Evolutionary conservation across 163 green algal genomes (phyloP), one percentile per base, ranked within the genome.

Genomic region (Scenedesmus sp.): DNA sequence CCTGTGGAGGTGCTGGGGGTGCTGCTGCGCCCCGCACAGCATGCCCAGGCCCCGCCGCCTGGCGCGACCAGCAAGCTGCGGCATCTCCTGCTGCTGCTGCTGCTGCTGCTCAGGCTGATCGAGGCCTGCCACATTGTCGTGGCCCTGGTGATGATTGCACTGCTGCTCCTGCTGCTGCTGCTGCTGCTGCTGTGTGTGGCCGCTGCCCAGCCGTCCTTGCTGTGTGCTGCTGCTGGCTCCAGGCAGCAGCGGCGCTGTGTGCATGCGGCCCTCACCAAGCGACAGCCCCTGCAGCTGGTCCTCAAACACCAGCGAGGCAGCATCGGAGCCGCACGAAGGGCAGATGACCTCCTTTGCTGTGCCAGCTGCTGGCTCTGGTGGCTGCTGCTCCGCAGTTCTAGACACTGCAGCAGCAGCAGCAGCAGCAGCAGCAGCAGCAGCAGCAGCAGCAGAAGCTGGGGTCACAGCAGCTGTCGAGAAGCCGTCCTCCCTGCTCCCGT

Each of bases 231-330:
- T 88, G 83, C 83, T 88, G 83, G 0, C 24, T 22, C 20, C 9
- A 65, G 59, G 13, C 46, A 72, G 44, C 44, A 43, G 12, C 20
- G 70, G 33, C n/a, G 16, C 33, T 9, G 30, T 15, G 0, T 42
- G 82, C 26, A 53, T 40, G 12, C n/a, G 35, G 6, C 35, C 20
- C 33, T 44, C 53, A 18, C 9, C 65, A 4, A 18, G 40, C 9
- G 49, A 10, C 44, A 94, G 83, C 68, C 9, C 42, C 79, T 20
- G 30, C 85, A 83, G 6, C 68, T 53, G 26, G 20, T 49, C 70
- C 85, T 51, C 30, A 40, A 24, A 83, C 85, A 33, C 43, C 30
- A 20, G 85, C 37, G 68, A 78, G 20, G 15, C 85, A 13, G 22
- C 43, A n/a, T 16, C 49, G 35, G 35, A 81, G 37, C 35, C 12